A percentile compares a stretch with the other conserved stretches of the same genome.
These are phyloP conservation scores for Leishmania aethiopica DNA, from an alignment of 208 protist species.

Conservation along the genomic window DNA sequence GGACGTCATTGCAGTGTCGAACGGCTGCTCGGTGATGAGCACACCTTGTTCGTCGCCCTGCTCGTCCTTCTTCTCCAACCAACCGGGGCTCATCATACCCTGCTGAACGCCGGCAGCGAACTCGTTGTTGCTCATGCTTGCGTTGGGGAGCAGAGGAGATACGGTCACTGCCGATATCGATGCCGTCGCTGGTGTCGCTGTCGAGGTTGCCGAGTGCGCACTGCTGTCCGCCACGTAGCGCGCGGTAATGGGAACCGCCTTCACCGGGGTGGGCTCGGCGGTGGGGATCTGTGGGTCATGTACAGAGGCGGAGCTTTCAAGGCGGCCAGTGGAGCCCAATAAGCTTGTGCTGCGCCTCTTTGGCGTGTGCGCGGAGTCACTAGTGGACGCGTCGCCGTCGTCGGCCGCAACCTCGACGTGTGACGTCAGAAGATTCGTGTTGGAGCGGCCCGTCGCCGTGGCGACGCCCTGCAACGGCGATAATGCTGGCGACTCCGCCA, in stretches of 20 bases:
- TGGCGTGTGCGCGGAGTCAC: conserved; percentile 6
- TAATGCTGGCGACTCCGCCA: neutral
- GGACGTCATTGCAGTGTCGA: too few species aligned
- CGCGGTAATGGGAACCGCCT: conserved; percentile 29
- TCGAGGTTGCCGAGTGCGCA: neutral
- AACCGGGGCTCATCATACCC: neutral
- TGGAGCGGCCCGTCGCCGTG: conserved; percentile 4
- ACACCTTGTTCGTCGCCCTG: neutral
- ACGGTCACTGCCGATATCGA: neutral
- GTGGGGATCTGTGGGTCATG: conserved; percentile 39
- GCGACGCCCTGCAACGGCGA: neutral
- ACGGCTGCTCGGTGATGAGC: neutral
- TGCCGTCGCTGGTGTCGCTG: neutral
- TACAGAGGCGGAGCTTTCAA: conserved; percentile 18
- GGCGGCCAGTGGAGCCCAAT: conserved; percentile 7
- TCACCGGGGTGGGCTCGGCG: conserved; percentile 47
- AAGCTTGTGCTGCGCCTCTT: conserved; percentile 1
- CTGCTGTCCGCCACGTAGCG: conserved; percentile 30
- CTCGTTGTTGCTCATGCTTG: neutral
- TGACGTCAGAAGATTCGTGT: conserved; percentile 12
- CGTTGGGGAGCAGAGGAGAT: conserved; percentile 1
- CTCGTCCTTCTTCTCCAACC: too few species aligned
- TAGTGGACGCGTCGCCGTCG: neutral
- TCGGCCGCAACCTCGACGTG: neutral
- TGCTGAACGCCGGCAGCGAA: neutral